Conservation (phyloP, 78 protist genomes). For the Cavenderia fasciculata region DNA sequence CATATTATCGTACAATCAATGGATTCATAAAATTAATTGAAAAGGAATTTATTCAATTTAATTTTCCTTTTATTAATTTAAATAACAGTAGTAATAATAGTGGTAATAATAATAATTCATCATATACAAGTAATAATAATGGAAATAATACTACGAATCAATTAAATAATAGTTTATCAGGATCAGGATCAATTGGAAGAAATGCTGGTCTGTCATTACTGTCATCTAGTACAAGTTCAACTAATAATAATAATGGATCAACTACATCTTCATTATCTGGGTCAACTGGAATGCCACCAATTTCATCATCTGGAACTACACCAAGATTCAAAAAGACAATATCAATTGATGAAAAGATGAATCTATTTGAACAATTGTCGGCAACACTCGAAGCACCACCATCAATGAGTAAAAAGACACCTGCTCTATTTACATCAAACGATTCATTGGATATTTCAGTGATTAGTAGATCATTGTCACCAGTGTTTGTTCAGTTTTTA, state of each 20-base stretch:
- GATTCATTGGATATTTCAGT: constrained; percentile 16
- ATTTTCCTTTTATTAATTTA: constrained; percentile 49
- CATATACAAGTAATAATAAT: background rate
- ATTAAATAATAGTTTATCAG: background rate
- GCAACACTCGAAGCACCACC: background rate
- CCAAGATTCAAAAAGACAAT: no score
- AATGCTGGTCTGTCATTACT: no score
- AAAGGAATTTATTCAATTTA: constrained; percentile 95
- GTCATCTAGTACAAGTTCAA: background rate
- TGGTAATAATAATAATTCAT: background rate
- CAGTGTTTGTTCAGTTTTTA: constrained; percentile 39
- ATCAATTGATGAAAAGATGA: constrained; percentile 9
- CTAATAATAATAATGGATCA: constrained; percentile 1
- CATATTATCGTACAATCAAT: constrained; percentile 91
- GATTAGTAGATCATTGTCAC: constrained; percentile 35
- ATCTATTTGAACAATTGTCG: constrained; percentile 4
- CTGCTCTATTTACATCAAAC: background rate
- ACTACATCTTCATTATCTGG: background rate
- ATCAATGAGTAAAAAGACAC: background rate
- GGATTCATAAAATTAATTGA: constrained; percentile 91
- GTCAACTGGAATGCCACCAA: background rate
- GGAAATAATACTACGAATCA: no score
- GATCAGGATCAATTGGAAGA: background rate
- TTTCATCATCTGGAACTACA: background rate
- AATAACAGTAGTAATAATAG: no score